These are phyloP conservation scores for Trametes versicolor DNA, from an alignment of 1,284 basidiomycete species.

Conservation along the genomic window DNA sequence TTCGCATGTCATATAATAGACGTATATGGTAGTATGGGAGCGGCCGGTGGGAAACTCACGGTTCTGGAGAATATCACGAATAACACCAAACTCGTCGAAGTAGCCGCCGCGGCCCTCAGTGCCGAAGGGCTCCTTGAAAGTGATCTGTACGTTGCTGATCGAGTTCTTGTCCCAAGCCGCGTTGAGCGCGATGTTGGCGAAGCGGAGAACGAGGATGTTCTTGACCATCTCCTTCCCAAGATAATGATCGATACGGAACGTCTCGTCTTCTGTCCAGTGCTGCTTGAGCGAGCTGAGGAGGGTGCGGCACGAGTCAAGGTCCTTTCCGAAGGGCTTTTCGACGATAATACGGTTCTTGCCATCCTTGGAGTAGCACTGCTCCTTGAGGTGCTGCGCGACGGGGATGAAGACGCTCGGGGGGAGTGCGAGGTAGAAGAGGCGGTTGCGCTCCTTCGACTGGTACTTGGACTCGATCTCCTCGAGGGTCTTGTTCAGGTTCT, in stretches of 20 bases:
- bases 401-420: conserved; percentile 94
- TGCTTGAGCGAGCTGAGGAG: conserved; percentile 84
- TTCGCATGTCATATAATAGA: neutral
- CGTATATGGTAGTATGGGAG: neutral
- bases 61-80: conserved; percentile 96
- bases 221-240: conserved; percentile 99
- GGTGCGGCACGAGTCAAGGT: conserved; percentile 85
- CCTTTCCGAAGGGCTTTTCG: conserved; percentile 97
- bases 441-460: conserved; percentile 71
- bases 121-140: conserved; percentile 98
- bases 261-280: conserved; percentile 95
- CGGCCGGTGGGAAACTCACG: conserved; percentile 65
- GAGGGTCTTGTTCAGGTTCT: conserved; percentile 79
- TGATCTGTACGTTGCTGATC: conserved; percentile 96
- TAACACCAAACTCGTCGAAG: conserved; percentile 99
- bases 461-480: conserved; percentile 81
- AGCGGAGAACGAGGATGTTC: conserved; percentile 93
- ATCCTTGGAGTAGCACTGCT: conserved; percentile 78
- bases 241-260: conserved; percentile 98
- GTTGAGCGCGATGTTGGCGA: conserved; percentile 90
- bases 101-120: conserved; percentile 97
- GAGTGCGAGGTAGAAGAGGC: conserved; percentile 94
- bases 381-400: conserved; percentile 85
- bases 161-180: conserved; percentile 94
- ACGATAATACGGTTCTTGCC: conserved; percentile 92